These are phyloP conservation scores for Aspergillus pseudoterreus DNA, from an alignment of 2,329 filamentous ascomycete genomes.

Conservation along the genomic window DNA sequence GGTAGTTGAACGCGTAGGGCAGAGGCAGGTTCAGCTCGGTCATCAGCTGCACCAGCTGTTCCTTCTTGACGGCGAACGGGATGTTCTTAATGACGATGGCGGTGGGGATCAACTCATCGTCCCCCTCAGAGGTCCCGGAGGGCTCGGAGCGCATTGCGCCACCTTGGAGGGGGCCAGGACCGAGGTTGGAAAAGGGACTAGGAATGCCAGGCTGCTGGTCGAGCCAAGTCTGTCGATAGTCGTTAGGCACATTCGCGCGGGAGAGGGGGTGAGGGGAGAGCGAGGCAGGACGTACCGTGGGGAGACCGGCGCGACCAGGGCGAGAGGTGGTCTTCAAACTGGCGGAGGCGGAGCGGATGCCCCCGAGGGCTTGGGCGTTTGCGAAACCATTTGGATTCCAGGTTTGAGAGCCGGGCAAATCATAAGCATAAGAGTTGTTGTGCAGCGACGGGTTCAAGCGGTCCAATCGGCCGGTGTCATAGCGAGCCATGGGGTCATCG, in stretches of 20 bases:
- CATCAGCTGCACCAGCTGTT: conserved; percentile 90
- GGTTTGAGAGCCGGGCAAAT: conserved; percentile 65
- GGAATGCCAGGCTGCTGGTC: conserved; percentile 52
- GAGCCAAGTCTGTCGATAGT: conserved; percentile 56
- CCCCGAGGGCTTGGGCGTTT: conserved; percentile 62
- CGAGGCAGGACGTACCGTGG: conserved; percentile 59
- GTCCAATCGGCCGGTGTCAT: conserved; percentile 54
- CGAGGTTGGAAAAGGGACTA: conserved; percentile 45
- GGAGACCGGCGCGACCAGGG: conserved; percentile 57
- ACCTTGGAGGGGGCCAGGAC: conserved; percentile 39
- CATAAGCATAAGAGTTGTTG: conserved; percentile 62
- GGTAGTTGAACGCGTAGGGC: conserved; percentile 98
- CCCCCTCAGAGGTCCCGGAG: conserved; percentile 38
- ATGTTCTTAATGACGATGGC: conserved; percentile 99
- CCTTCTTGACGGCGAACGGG: conserved; percentile 96
- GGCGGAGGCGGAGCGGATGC: conserved; percentile 54
- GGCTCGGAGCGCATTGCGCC: conserved; percentile 41
- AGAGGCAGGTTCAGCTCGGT: conserved; percentile 88
- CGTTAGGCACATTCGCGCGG: conserved; percentile 4
- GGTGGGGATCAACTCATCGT: conserved; percentile 91
- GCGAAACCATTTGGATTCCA: conserved; percentile 77
- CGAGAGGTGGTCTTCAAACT: conserved; percentile 56
- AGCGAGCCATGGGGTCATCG: conserved; percentile 61
- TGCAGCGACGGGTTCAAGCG: conserved; percentile 57
- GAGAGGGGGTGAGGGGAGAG: background rate